phyloP scores from a whole-genome alignment of 2,329 filamentous ascomycete species.

The Scopulariopsis brevicaulis region DNA sequence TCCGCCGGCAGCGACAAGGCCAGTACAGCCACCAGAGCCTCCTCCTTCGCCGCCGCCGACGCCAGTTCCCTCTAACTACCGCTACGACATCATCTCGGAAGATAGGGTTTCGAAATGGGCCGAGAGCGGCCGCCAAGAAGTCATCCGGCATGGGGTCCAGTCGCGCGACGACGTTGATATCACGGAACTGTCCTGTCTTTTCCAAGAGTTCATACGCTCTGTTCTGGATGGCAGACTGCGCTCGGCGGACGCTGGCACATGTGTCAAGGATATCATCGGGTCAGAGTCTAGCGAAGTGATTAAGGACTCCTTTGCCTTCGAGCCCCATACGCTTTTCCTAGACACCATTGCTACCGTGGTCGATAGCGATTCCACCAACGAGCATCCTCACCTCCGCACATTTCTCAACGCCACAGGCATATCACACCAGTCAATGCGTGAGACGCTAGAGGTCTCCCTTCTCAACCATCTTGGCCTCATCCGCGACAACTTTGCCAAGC shows the following conservation, averaged over 20 bases:
- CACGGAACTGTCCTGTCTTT: slow-evolving; percentile 57
- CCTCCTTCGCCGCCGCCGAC: slow-evolving; percentile 20
- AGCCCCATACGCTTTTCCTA: slow-evolving; percentile 62
- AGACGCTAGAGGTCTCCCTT: slow-evolving; percentile 69
- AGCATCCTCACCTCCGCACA: slow-evolving; percentile 42
- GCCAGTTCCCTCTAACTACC: slow-evolving; percentile 39
- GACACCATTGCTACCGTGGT: slow-evolving; percentile 73
- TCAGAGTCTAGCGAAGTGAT: slow-evolving; percentile 38
- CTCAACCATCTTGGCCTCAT: slow-evolving; percentile 71
- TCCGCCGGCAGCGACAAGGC: slow-evolving; percentile 5
- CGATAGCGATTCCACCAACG: slow-evolving; percentile 50
- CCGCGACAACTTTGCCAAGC: slow-evolving; percentile 69
- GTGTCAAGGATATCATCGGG: slow-evolving; percentile 64
- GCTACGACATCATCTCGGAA: slow-evolving; percentile 67
- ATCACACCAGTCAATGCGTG: slow-evolving; percentile 60
- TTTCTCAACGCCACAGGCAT: slow-evolving; percentile 66
- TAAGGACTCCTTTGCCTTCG: slow-evolving; percentile 39
- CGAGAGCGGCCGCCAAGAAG: slow-evolving; percentile 50
- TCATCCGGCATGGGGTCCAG: slow-evolving; percentile 54
- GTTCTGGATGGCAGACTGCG: slow-evolving; percentile 59
- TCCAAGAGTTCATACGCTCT: slow-evolving; percentile 76
- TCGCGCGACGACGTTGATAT: slow-evolving; percentile 58
- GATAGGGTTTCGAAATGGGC: slow-evolving; percentile 58
- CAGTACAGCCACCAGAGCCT: slow-evolving; percentile 6
- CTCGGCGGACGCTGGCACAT: slow-evolving; percentile 56